phyloP scores from a whole-genome alignment of 2,329 filamentous ascomycete species.

The Pseudogymnoascus sp. region DNA sequence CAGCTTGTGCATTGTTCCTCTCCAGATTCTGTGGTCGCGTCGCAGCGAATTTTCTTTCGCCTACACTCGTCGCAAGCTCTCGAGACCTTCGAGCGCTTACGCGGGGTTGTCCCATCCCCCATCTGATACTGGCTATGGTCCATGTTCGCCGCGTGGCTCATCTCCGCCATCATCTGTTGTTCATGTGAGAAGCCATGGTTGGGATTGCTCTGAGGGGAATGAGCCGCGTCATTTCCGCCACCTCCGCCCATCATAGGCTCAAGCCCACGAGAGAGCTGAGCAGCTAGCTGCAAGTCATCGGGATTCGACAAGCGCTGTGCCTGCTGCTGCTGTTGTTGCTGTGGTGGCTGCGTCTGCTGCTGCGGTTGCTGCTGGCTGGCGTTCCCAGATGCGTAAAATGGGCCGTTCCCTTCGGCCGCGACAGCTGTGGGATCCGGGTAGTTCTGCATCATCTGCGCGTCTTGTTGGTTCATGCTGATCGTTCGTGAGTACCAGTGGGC shows the following conservation, averaged over 20 bases:
- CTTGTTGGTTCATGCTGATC: slow-evolving; percentile 16
- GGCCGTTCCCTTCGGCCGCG: slow-evolving; percentile 12
- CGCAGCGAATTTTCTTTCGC: slow-evolving; percentile 84
- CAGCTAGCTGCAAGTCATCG: slow-evolving; percentile 34
- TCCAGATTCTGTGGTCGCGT: slow-evolving; percentile 67
- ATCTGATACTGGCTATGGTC: slow-evolving; percentile 39
- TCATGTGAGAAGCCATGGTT: slow-evolving; percentile 30
- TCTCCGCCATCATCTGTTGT: slow-evolving; percentile 35
- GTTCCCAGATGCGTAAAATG: slow-evolving; percentile 23
- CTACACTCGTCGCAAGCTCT: slow-evolving; percentile 84
- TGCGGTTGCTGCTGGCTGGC: slow-evolving; percentile 22
- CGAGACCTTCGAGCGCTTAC: slow-evolving; percentile 80
- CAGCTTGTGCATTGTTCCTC: slow-evolving; percentile 76
- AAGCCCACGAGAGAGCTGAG: neutral
- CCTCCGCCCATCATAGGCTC: neutral
- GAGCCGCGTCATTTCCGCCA: slow-evolving; percentile 13
- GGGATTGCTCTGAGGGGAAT: slow-evolving; percentile 15
- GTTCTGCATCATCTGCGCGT: slow-evolving; percentile 26
- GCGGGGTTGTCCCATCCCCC: slow-evolving; percentile 44
- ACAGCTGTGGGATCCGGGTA: slow-evolving; percentile 25
- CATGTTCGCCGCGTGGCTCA: slow-evolving; percentile 25
- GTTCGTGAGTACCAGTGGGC: neutral
- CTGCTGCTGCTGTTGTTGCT: slow-evolving; percentile 21
- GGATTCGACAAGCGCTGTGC: slow-evolving; percentile 26
- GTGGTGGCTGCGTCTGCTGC: slow-evolving; percentile 22